Percentiles rank a stretch among this genome's conserved stretches.
These are phyloP conservation scores for Boletus sp. DNA, from an alignment of 768 basidiomycete species.

Conservation along the genomic window DNA sequence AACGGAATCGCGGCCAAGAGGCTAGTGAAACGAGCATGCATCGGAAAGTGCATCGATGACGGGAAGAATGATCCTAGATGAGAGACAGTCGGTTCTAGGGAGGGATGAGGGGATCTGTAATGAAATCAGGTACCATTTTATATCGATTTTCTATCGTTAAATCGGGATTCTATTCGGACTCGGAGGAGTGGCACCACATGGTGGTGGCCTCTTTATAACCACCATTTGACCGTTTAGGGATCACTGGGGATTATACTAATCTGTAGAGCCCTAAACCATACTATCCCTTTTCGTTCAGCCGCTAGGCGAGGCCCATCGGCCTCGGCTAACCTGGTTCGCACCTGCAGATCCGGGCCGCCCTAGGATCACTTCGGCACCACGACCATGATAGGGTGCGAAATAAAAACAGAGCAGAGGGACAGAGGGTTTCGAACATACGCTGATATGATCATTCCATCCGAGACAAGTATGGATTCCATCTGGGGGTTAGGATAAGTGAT, in stretches of 20 bases:
- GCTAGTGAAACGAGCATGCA: constrained; percentile 22
- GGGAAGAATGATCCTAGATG: neutral
- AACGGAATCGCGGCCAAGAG: constrained; percentile 30
- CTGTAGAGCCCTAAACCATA: too few species aligned
- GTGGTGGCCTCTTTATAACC: neutral
- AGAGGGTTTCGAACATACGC: neutral
- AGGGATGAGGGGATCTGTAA: neutral
- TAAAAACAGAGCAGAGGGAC: neutral
- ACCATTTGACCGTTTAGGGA: neutral
- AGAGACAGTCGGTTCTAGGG: neutral
- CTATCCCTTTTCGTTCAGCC: too few species aligned
- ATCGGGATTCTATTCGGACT: too few species aligned
- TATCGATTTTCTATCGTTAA: neutral
- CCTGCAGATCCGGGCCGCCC: too few species aligned
- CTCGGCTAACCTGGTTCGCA: too few species aligned
- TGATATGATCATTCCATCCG: neutral
- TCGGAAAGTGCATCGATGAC: constrained; percentile 5
- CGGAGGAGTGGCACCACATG: neutral
- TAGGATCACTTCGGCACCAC: neutral
- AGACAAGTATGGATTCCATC: neutral
- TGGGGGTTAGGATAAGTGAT: neutral
- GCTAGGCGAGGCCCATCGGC: too few species aligned
- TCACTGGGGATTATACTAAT: too few species aligned
- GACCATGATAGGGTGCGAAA: neutral
- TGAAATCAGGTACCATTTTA: constrained; percentile 1